Base-by-base conservation (phyloP, 2,329 filamentous ascomycete genomes). In the Catunica adiposa region DNA sequence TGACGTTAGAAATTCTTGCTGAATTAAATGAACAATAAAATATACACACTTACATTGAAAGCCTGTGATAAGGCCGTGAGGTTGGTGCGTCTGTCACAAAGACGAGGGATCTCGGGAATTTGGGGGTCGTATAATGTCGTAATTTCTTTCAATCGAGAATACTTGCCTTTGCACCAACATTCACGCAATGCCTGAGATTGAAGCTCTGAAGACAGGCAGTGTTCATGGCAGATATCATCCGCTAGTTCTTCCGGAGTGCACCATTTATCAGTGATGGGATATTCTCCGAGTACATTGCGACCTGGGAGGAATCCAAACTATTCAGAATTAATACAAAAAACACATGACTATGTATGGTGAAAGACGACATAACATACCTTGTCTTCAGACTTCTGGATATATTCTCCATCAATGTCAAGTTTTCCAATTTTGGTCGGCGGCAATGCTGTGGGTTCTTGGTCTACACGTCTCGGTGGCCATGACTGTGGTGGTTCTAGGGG, bases 21-120 rank as follows among this genome's bases (percentile, higher is more conserved):
- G n/a, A 51, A 51, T 31, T 5, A 14, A 15, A 14, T 26, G 15
- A 26, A n/a, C 25, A 8, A 22, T 47, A 46, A 15, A 11, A 34
- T 11, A 55, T 58, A 46, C 57, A 55, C n/a, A 59, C 70, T 52
- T 62, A 77, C 75, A 62, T 82, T 80, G 63, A 74, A 75, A 44
- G 65, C 66, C 60, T 80, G 77, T 0, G 79, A 82, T 11, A 82
- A 66, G 1, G 72, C 73, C 1, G 77, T 79, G 56, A 82, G 66
- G 59, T 81, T 82, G 59, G 76, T 71, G 15, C 79, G 70, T 61
- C 67, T 74, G 15, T 59, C 57, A 42, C 71, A 68, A 15, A 68
- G 62, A 17, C 55, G 57, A 15, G 57, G 51, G 26, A 57, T 20
- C 11, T 42, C 25, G 1, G 56, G 56, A 15, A 48, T 17, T 37